Evolutionary conservation across 768 basidiomycete genomes (phyloP), one percentile per base, ranked within the genome.

Genomic region (Suillus weaverae): DNA sequence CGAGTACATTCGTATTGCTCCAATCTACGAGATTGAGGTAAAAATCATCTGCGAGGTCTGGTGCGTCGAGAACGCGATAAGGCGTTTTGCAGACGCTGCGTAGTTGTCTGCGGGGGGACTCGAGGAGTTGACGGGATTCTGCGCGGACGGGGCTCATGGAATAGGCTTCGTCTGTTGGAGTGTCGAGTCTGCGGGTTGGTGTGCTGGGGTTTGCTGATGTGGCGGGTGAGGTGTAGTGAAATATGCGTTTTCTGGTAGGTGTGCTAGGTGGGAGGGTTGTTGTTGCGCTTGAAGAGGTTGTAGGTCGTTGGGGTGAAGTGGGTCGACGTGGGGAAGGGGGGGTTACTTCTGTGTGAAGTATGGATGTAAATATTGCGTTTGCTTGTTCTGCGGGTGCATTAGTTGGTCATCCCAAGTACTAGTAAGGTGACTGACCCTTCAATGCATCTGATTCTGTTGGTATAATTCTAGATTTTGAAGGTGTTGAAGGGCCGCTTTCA

Each of bases 11-110:
- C 5, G 93, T 96, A 61, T 89, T 91, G 3, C 92, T 94, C 97
- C 97, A 99, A 67, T 98, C 96, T 30, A 99, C 95, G 13, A 99
- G 84, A 72, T 99, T 99, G 67, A 99, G 89, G 72, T 99, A 99
- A 77, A 98, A 99, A 76, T 99, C 97, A 74, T 99, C 97, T 35
- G 95, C 94, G 14, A 99, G 86, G 62, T 99, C 96, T 0, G 97
- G 97, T 9, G 97, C 97, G 73, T 99, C 97, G 39, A 99, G 85
- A 1, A 98, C 97, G 64, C 97, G 88, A 80, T 97, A 99, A 2
- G 97, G 97, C 0, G 96, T 97, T 76, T 97, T 95, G 80, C 90
- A 90, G 2, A 98, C 91, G 64, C 83, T 89, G 51, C 97, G 86
- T 8, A 92, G 85, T 64, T 89, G 84, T 59, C 92, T 87, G 35